phyloP scores from a whole-genome alignment of 1,284 basidiomycete species.

The Sporisorium scitamineum region DNA sequence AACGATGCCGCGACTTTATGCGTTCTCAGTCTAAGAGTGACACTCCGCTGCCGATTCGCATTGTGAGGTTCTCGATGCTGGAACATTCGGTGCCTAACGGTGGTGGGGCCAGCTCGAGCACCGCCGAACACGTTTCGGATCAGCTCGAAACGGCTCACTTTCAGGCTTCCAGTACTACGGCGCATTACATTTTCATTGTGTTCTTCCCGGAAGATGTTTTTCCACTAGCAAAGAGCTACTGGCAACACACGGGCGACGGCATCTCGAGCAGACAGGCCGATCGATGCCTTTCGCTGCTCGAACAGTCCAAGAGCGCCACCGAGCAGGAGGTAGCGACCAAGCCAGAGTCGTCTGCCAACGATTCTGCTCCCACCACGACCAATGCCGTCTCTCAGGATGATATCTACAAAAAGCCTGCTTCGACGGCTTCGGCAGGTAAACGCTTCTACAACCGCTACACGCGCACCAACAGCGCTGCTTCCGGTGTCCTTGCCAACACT shows the following conservation, averaged over 20 bases:
- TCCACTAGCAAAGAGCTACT: slow-evolving; percentile 86
- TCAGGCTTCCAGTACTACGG: slow-evolving; percentile 29
- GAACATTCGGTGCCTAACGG: slow-evolving; percentile 21
- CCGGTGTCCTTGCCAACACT: slow-evolving; percentile 8
- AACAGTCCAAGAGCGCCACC: slow-evolving; percentile 41
- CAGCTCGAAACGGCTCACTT: slow-evolving; percentile 31
- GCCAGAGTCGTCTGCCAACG: background rate
- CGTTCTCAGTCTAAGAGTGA: slow-evolving; percentile 29
- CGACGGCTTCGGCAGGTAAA: slow-evolving; percentile 30
- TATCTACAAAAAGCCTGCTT: slow-evolving; percentile 37
- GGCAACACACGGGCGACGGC: slow-evolving; percentile 94
- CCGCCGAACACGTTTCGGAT: slow-evolving; percentile 35
- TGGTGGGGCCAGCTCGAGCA: slow-evolving; percentile 30
- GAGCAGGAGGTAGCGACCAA: slow-evolving; percentile 21
- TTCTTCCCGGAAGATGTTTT: slow-evolving; percentile 79
- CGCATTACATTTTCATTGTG: slow-evolving; percentile 75
- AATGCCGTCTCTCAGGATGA: slow-evolving; percentile 12
- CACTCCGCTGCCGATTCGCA: slow-evolving; percentile 46
- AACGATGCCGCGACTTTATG: slow-evolving; percentile 63
- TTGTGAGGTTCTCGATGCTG: slow-evolving; percentile 60
- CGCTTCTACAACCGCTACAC: slow-evolving; percentile 55
- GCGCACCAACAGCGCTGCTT: slow-evolving; percentile 43
- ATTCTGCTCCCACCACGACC: background rate
- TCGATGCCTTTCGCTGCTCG: slow-evolving; percentile 74
- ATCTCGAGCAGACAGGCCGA: slow-evolving; percentile 90